A percentile compares a stretch with the other conserved stretches of the same genome.
phyloP scores from a whole-genome alignment of 345 rosid genomes.

The Euclidium syriacum region DNA sequence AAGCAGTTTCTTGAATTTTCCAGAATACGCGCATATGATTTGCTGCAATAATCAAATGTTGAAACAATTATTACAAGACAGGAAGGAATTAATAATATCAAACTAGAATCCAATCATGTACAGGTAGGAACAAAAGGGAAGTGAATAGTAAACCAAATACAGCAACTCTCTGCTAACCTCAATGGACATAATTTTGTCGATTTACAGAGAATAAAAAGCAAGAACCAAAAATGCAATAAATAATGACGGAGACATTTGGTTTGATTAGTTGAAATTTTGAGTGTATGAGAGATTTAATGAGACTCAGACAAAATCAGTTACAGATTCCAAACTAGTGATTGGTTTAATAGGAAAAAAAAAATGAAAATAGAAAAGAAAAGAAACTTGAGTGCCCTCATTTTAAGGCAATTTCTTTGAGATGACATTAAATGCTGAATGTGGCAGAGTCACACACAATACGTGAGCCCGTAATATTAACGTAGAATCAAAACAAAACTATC shows the following conservation, averaged over 20 bases:
- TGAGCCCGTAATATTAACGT: conserved; percentile 12
- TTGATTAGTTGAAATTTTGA: not conserved
- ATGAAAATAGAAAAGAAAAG: not conserved
- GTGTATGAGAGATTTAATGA: not conserved
- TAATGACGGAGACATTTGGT: conserved; percentile 25
- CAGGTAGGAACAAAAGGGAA: conserved; percentile 21
- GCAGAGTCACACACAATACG: conserved; percentile 26
- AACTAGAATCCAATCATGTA: conserved; percentile 17
- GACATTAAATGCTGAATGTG: conserved; percentile 24
- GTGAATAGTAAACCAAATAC: conserved; percentile 30
- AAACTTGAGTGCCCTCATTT: conserved; percentile 20
- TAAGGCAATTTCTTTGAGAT: conserved; percentile 24
- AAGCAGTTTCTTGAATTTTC: conserved; percentile 55
- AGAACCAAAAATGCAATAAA: conserved; percentile 29
- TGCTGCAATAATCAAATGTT: conserved; percentile 39
- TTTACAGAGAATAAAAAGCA: conserved; percentile 19
- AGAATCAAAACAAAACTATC: conserved; percentile 4
- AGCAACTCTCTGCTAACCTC: conserved; percentile 32
- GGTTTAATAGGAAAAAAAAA: not conserved
- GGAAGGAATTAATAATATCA: conserved; percentile 6
- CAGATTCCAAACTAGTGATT: conserved; percentile 5
- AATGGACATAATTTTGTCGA: conserved; percentile 4
- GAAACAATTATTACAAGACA: conserved; percentile 28
- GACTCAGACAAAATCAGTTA: not conserved
- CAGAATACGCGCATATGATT: conserved; percentile 57